Percentiles rank a stretch among this genome's conserved stretches.
phyloP scores from a whole-genome alignment of 441 rosid species.

The Pelargonium fulgidum region DNA sequence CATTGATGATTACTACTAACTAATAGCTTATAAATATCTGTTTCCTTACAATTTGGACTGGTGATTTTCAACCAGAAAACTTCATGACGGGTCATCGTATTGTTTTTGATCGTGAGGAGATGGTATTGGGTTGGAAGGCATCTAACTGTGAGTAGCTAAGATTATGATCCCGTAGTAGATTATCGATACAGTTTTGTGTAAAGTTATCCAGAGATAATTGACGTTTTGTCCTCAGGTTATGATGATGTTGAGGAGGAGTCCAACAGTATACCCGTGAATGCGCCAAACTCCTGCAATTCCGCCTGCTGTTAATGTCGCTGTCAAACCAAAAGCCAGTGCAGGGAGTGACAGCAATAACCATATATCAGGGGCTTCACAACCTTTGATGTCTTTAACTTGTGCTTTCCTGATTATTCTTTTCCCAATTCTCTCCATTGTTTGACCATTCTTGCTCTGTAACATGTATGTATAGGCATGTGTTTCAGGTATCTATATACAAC shows the following conservation, averaged over 20 bases:
- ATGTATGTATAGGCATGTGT: conserved; percentile 13
- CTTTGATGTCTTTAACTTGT: conserved; percentile 17
- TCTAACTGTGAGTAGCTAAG: conserved; percentile 62
- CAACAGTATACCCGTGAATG: conserved; percentile 37
- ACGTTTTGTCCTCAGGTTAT: conserved; percentile 34
- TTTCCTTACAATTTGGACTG: conserved; percentile 11
- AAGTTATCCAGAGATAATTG: not conserved
- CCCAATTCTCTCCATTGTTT: conserved; percentile 29
- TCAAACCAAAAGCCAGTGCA: conserved; percentile 64
- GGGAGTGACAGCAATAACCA: conserved; percentile 18
- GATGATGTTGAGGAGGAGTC: conserved; percentile 19
- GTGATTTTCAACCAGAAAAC: conserved; percentile 51
- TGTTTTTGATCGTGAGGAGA: conserved; percentile 70
- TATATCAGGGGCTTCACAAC: conserved; percentile 25
- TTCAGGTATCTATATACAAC: conserved; percentile 16
- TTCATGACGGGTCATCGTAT: conserved; percentile 83
- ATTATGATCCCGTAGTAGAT: not conserved
- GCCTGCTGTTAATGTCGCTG: conserved; percentile 47
- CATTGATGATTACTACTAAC: not conserved
- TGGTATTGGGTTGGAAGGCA: conserved; percentile 70
- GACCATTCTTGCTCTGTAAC: conserved; percentile 24
- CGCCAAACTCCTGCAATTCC: conserved; percentile 34
- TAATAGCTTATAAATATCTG: not conserved
- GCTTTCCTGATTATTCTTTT: conserved; percentile 21
- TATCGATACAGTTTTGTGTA: not conserved